Evolutionary conservation across 202 grass and related monocot genomes (phyloP), one percentile per base, ranked within the genome.

Genomic region (Setaria italica): DNA sequence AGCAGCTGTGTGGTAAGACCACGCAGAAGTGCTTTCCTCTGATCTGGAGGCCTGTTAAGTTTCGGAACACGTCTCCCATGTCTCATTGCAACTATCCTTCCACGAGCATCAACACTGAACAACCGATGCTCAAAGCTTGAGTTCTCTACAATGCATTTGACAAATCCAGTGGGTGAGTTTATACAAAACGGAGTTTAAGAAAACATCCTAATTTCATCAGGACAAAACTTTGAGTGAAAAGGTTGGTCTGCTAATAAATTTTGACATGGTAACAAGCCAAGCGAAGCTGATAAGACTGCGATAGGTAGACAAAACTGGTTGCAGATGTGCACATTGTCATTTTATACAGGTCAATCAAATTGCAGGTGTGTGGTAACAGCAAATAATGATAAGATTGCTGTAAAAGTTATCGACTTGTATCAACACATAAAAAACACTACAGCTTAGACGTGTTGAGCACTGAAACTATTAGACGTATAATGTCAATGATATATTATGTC

Each of bases 1-100:
- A 99, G 79, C 45, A 92, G 80, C 70, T 99, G 90, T 2, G 97
- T 96, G 55, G 90, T 95, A 53, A 99, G 93, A 14, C 97, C 90
- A 14, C 92, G 97, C 57, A 96, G 65, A 30, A 96, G 88, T 42
- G 92, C 97, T 77, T 88, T 89, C 59, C 97, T 87, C 80, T 96
- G 93, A 84, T 99, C 97, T 4, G 93, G 90, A 33, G 97, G 97
- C 3, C 94, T 89, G 82, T 90, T 91, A 32, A 96, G 91, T 70
- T 87, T 94, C 80, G 94, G 87, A 75, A 99, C 85, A 16, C 77
- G 91, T 49, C 73, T 96, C 64, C 93, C 97, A 17, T 99, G 97
- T 19, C 90, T 84, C 97, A 94, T 99, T 67, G 97, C 92, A 54
- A 91, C 25, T 72, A 91, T 85, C 78, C 89, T 90, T 72, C 87